phyloP scores from a whole-genome alignment of 2,329 filamentous ascomycete genomes.

The Talaromyces rugulosus region DNA sequence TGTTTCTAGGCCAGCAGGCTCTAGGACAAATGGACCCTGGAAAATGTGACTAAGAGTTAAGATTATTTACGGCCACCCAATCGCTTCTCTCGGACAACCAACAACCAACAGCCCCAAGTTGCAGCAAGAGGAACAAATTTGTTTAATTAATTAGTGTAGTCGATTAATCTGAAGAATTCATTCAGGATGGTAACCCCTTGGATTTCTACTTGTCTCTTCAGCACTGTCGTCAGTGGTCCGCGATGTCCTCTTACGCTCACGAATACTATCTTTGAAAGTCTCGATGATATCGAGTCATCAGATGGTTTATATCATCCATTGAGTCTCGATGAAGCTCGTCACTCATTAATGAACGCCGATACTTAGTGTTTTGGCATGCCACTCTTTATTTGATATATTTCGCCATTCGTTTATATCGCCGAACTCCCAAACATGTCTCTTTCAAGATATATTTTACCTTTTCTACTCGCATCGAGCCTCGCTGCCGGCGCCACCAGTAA shows the following conservation, averaged over 20 bases:
- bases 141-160: background rate
- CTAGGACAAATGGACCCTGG: background rate
- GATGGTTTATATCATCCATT: background rate
- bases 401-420: background rate
- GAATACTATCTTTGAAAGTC: background rate
- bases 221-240: background rate
- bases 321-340: background rate
- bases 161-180: background rate
- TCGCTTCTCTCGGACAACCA: background rate
- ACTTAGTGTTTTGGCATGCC: background rate
- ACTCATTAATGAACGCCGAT: background rate
- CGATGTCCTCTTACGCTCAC: background rate
- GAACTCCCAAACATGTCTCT: background rate
- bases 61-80: background rate
- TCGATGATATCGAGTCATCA: background rate
- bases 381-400: background rate
- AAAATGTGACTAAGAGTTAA: background rate
- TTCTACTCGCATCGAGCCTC: background rate
- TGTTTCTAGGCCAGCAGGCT: background rate
- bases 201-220: too few species aligned
- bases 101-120: background rate
- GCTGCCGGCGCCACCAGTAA: background rate
- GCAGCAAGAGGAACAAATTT: background rate
- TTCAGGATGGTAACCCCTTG: background rate
- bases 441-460: background rate